Percentiles rank a stretch among this genome's conserved stretches.
Evolutionary conservation across 2,329 filamentous ascomycete genomes (phyloP).

Genomic region (Fusarium algeriense): DNA sequence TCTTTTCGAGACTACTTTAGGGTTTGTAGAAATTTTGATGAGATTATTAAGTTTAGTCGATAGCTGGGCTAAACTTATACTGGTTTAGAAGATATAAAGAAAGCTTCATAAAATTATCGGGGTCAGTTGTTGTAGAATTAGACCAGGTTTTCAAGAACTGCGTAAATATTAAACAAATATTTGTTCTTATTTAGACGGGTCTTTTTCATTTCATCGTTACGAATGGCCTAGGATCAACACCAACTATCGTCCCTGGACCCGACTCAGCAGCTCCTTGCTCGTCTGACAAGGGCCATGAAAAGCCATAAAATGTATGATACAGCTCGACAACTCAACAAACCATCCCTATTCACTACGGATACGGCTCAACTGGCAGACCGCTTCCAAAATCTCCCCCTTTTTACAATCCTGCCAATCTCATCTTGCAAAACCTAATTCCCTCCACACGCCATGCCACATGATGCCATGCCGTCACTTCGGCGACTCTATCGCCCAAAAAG

Average conservation of each 20-base stretch:
- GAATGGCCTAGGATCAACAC: constrained; percentile 18
- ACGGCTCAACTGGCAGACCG: constrained; percentile 30
- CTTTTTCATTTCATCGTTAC: constrained; percentile 39
- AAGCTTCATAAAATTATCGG: not conserved
- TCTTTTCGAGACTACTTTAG: too few species aligned
- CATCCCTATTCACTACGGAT: constrained; percentile 6
- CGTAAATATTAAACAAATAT: constrained; percentile 14
- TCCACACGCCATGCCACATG: constrained; percentile 9
- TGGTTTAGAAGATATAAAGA: not conserved
- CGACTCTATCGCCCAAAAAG: constrained; percentile 40
- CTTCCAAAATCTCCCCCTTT: not conserved
- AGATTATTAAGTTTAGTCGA: not conserved
- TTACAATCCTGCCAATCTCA: constrained; percentile 45
- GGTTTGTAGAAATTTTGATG: not conserved
- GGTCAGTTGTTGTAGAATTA: not conserved
- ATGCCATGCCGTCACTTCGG: constrained; percentile 31
- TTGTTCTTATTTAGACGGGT: constrained; percentile 16
- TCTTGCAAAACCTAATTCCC: constrained; percentile 10
- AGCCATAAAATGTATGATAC: constrained; percentile 45
- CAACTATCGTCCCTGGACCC: constrained; percentile 16
- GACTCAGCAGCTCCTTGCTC: constrained; percentile 16
- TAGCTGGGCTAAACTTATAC: not conserved
- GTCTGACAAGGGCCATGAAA: constrained; percentile 17
- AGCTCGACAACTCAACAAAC: constrained; percentile 14
- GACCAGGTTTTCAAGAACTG: not conserved